Evolutionary conservation across 164 flowering plant species (phyloP), one percentile per base, ranked within the genome.

Genomic region (Liriodendron chinense): DNA sequence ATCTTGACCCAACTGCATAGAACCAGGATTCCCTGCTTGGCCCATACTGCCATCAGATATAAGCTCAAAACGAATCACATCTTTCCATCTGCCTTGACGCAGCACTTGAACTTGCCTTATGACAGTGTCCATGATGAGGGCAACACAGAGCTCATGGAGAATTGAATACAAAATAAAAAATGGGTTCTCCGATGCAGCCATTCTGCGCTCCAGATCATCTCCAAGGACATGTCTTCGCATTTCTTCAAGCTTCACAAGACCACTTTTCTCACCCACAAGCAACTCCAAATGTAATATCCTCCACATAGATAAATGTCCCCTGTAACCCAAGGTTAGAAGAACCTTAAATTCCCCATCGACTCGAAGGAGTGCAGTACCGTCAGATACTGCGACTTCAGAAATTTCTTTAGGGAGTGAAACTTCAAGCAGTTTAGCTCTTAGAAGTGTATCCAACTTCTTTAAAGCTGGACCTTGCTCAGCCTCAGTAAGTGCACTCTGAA

Each of bases 261-360:
- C 96, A 85, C 84, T 87, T 83, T 80, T 89, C 86, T 94, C 98
- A 76, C 99, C 99, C 74, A 96, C 96, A 74, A 96, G 96, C 80
- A 96, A 84, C 83, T 96, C 98, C 83, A 96, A 68, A 83, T 93
- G 98, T 73, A 96, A 80, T 82, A 96, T 91, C 80, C 98, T 92
- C 99, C 99, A 96, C 90, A 92, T 65, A 64, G 94, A 81, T 65
- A 94, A 76, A 82, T 94, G 94, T 20, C 99, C 99, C 28, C 99
- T 85, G 75, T 96, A 96, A 74, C 99, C 99, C 82, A 96, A 93
- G 64, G 99, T 96, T 47, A 96, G 85, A 43, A 92, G 82, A 73
- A 91, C 92, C 83, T 93, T 85, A 83, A 94, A 96, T 81, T 96
- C 99, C 68, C 98, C 99, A 81, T 90, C 89, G 65, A 94, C 98